Conservation (phyloP, 1,139 yeast genomes). For the Diutina scorzettiae region DNA sequence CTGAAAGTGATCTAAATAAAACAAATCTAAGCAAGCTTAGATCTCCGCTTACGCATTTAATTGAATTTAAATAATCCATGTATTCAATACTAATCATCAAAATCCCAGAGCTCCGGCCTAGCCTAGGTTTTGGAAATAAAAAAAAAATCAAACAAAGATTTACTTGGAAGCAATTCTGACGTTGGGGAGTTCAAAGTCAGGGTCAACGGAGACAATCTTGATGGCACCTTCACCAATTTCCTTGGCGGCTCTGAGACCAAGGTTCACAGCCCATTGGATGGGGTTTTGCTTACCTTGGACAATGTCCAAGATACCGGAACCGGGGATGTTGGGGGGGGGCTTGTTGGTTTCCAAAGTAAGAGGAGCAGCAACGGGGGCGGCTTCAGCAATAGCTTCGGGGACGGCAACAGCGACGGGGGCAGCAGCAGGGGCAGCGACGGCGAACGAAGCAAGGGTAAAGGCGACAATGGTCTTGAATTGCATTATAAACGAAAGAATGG, state of each 20-base stretch:
- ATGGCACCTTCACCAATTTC: background rate
- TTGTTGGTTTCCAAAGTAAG: background rate
- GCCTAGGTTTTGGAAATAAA: background rate
- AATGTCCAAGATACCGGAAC: background rate
- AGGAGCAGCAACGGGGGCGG: background rate
- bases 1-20: too few species aligned
- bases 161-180: background rate
- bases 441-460: background rate
- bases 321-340: background rate
- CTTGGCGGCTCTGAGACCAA: background rate
- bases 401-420: background rate
- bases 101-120: background rate
- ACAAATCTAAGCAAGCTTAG: too few species aligned
- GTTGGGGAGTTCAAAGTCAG: background rate
- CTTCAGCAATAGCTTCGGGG: constrained; percentile 2
- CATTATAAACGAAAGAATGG: background rate
- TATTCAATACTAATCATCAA: background rate
- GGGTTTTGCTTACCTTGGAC: background rate
- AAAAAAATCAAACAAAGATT: background rate
- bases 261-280: background rate
- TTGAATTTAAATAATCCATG: too few species aligned
- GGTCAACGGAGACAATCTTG: constrained; percentile 5
- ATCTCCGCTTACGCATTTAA: too few species aligned
- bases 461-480: constrained; percentile 1
- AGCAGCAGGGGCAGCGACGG: constrained; percentile 1